phyloP scores from a whole-genome alignment of 2,329 filamentous ascomycete genomes.

The Fusarium sp. region DNA sequence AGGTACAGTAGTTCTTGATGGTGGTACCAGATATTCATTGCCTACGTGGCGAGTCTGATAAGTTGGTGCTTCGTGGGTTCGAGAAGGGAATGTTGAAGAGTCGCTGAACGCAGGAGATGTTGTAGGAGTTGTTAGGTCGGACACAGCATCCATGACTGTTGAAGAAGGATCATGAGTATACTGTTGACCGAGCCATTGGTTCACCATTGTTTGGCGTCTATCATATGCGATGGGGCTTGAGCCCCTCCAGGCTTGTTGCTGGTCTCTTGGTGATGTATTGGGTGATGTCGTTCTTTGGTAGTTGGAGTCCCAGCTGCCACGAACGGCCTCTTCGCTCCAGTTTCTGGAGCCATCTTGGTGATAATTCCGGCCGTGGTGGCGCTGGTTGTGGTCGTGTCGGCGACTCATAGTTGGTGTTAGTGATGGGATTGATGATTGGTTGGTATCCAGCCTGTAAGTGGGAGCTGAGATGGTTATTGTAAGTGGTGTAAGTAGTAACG shows the following conservation, averaged over 20 bases:
- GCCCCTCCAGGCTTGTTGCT: constrained; percentile 35
- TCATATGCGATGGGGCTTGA: constrained; percentile 37
- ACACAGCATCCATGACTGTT: constrained; percentile 36
- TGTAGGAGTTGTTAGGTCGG: constrained; percentile 45
- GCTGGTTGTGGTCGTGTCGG: constrained; percentile 32
- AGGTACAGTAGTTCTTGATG: constrained; percentile 25
- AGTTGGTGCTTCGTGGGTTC: constrained; percentile 18
- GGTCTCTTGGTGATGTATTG: constrained; percentile 42
- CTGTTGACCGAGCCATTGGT: constrained; percentile 49
- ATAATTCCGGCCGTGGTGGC: constrained; percentile 20
- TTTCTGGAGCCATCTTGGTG: constrained; percentile 47
- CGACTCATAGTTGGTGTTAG: constrained; percentile 42
- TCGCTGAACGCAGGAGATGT: constrained; percentile 50
- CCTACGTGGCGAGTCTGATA: constrained; percentile 30
- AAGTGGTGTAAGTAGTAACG: constrained; percentile 2
- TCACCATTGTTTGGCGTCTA: constrained; percentile 42
- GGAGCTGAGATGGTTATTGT: constrained; percentile 2
- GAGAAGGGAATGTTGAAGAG: constrained; percentile 45
- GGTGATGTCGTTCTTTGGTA: constrained; percentile 42
- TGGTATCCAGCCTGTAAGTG: constrained; percentile 30
- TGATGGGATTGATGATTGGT: constrained; percentile 24
- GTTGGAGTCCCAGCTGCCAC: constrained; percentile 48
- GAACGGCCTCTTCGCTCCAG: constrained; percentile 51
- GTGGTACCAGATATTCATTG: constrained; percentile 39
- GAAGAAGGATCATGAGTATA: constrained; percentile 39